These are phyloP conservation scores for Termitomyces sp. DNA, from an alignment of 768 basidiomycete species.

Conservation along the genomic window DNA sequence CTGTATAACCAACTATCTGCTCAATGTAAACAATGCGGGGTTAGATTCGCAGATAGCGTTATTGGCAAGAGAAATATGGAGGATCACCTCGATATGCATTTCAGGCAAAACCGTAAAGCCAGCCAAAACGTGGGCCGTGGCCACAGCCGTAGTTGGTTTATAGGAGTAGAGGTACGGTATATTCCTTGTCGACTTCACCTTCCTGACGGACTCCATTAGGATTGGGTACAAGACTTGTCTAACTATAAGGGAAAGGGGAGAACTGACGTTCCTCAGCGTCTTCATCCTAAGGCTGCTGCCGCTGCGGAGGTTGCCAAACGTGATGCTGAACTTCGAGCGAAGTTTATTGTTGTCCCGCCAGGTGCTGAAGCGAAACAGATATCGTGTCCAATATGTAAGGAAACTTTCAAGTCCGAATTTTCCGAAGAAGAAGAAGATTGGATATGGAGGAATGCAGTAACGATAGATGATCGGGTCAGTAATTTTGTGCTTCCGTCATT, in stretches of 20 bases:
- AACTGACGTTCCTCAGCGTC: slow-evolving; percentile 43
- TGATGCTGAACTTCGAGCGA: slow-evolving; percentile 70
- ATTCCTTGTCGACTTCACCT: slow-evolving; percentile 11
- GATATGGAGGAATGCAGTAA: slow-evolving; percentile 93
- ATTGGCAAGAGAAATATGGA: slow-evolving; percentile 75
- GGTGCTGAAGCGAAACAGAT: slow-evolving; percentile 80
- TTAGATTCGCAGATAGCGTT: slow-evolving; percentile 73
- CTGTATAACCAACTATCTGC: slow-evolving; percentile 71
- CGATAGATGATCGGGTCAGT: slow-evolving; percentile 77
- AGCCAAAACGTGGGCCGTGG: slow-evolving; percentile 77
- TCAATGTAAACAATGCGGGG: slow-evolving; percentile 92
- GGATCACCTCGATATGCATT: slow-evolving; percentile 95
- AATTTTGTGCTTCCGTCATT: neutral
- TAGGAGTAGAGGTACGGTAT: slow-evolving; percentile 67
- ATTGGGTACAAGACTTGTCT: slow-evolving; percentile 77
- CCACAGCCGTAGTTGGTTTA: slow-evolving; percentile 88
- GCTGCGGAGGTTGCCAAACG: slow-evolving; percentile 65
- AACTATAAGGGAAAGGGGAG: slow-evolving; percentile 69
- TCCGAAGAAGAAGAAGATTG: slow-evolving; percentile 96
- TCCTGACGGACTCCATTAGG: slow-evolving; percentile 37
- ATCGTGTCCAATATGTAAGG: slow-evolving; percentile 96
- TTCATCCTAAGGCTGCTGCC: slow-evolving; percentile 52
- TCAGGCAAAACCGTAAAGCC: slow-evolving; percentile 84
- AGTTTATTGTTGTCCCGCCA: slow-evolving; percentile 85
- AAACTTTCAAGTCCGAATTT: slow-evolving; percentile 85